Conservation (phyloP, 1,284 basidiomycete genomes). For the Phlebopus sp. region DNA sequence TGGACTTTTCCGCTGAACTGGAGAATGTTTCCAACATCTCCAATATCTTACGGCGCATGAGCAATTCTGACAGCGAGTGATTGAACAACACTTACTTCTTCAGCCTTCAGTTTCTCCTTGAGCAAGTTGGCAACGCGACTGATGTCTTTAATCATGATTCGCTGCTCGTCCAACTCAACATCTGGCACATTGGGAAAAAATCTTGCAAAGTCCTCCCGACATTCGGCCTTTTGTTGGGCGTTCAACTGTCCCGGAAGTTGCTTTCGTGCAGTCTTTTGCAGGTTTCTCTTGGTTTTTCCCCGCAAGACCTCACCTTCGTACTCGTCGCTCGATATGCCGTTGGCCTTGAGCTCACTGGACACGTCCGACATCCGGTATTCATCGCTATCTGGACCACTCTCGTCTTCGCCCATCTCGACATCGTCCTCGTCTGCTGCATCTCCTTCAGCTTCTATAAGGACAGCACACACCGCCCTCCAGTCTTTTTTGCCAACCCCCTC, state of each 20-base stretch:
- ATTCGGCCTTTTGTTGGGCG: constrained; percentile 50
- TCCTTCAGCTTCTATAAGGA: constrained; percentile 57
- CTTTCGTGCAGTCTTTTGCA: constrained; percentile 2
- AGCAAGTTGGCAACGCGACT: constrained; percentile 53
- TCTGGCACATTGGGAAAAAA: constrained; percentile 58
- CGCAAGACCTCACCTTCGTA: constrained; percentile 15
- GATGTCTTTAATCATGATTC: constrained; percentile 64
- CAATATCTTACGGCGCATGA: constrained; percentile 47
- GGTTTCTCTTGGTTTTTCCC: constrained; percentile 9
- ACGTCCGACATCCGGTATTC: constrained; percentile 25
- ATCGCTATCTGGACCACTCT: constrained; percentile 24
- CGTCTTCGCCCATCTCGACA: constrained; percentile 19
- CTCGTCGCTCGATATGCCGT: constrained; percentile 30
- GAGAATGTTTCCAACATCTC: constrained; percentile 77
- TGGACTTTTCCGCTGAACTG: constrained; percentile 59
- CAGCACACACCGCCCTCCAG: constrained; percentile 73
- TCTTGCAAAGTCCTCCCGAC: constrained; percentile 56
- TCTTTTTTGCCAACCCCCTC: constrained; percentile 54
- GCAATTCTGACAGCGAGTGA: neutral
- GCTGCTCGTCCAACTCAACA: constrained; percentile 44
- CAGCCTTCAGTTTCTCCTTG: constrained; percentile 65
- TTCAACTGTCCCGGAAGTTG: constrained; percentile 36
- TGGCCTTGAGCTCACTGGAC: constrained; percentile 15
- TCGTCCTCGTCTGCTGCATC: constrained; percentile 25
- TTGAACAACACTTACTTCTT: constrained; percentile 50